Percentiles rank a stretch among this genome's conserved stretches.
These are phyloP conservation scores for Ophiocordyceps robertsii DNA, from an alignment of 2,329 filamentous ascomycete genomes.

Conservation along the genomic window DNA sequence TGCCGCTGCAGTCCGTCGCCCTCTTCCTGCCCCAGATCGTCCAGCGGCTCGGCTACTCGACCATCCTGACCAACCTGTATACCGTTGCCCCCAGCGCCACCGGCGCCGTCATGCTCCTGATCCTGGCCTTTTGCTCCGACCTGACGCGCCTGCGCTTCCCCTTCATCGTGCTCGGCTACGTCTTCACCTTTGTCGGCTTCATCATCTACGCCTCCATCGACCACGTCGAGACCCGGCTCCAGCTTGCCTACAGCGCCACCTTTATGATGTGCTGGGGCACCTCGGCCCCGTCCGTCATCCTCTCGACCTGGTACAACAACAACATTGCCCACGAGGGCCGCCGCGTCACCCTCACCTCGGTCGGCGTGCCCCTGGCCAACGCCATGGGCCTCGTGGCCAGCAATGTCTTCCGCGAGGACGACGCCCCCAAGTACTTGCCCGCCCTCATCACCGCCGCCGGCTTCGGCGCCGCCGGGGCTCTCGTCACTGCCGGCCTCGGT, in stretches of 20 bases:
- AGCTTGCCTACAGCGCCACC: slow-evolving; percentile 59
- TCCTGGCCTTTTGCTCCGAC: slow-evolving; percentile 62
- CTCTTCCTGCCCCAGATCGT: slow-evolving; percentile 45
- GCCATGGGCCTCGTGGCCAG: slow-evolving; percentile 59
- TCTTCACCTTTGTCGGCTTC: slow-evolving; percentile 64
- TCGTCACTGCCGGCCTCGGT: slow-evolving; percentile 41
- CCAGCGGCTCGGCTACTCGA: slow-evolving; percentile 29
- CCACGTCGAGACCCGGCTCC: slow-evolving; percentile 44
- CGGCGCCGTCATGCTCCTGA: slow-evolving; percentile 57
- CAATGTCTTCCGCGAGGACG: slow-evolving; percentile 53
- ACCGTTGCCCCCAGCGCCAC: slow-evolving; percentile 70
- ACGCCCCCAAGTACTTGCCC: slow-evolving; percentile 53
- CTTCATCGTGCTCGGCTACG: slow-evolving; percentile 61
- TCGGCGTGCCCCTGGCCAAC: slow-evolving; percentile 64
- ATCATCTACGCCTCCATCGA: slow-evolving; percentile 63
- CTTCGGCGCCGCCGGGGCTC: slow-evolving; percentile 47
- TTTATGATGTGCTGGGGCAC: slow-evolving; percentile 81
- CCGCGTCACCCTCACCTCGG: slow-evolving; percentile 54
- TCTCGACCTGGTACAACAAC: slow-evolving; percentile 61
- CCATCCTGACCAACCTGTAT: slow-evolving; percentile 59
- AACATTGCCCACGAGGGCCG: slow-evolving; percentile 67
- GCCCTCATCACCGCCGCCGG: slow-evolving; percentile 52
- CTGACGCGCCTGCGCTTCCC: slow-evolving; percentile 53
- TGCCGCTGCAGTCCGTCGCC: slow-evolving; percentile 40
- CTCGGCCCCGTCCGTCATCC: slow-evolving; percentile 57